Percentiles rank a stretch among this genome's conserved stretches.
Conservation (phyloP, 139 green algal genomes). For the Ettlia oleoabundans region DNA sequence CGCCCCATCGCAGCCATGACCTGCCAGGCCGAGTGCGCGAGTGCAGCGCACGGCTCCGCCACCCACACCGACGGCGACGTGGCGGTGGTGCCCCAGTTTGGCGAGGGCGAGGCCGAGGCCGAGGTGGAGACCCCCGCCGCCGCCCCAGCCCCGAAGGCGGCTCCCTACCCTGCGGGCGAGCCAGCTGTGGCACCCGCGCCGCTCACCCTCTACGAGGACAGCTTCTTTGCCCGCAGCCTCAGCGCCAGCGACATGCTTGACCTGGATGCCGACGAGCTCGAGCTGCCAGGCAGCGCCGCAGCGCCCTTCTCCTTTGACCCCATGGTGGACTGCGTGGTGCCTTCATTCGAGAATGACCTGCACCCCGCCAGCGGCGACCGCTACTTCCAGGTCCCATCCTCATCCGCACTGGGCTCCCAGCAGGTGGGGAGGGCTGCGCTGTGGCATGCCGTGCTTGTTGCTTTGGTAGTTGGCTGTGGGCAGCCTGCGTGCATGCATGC, state of each 20-base stretch:
- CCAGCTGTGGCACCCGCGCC: too few relatives aligned
- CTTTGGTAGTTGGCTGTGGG: too few relatives aligned
- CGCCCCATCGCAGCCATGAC: not conserved
- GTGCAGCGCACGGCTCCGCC: not conserved
- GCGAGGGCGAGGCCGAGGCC: not conserved
- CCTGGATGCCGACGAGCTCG: conserved; percentile 22
- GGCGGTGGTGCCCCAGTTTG: conserved; percentile 39
- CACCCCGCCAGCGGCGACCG: not conserved
- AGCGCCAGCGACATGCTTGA: conserved; percentile 33
- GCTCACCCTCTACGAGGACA: conserved; percentile 23
- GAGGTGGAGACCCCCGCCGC: not conserved
- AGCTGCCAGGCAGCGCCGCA: conserved; percentile 18
- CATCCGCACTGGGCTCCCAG: too few relatives aligned
- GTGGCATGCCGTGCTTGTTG: too few relatives aligned
- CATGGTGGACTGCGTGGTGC: conserved; percentile 40
- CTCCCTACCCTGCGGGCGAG: too few relatives aligned
- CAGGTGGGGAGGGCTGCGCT: conserved; percentile 20
- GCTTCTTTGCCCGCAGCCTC: conserved; percentile 14
- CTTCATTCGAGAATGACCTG: conserved; percentile 9
- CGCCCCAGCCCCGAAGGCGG: too few relatives aligned
- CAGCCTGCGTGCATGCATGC: too few relatives aligned
- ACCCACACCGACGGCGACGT: conserved; percentile 1
- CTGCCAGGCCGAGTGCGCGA: conserved; percentile 21
- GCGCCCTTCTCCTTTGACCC: conserved; percentile 24
- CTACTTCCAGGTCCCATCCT: too few relatives aligned